Evolutionary conservation across 345 rosid genomes (phyloP).

Genomic region (Murraya paniculata): DNA sequence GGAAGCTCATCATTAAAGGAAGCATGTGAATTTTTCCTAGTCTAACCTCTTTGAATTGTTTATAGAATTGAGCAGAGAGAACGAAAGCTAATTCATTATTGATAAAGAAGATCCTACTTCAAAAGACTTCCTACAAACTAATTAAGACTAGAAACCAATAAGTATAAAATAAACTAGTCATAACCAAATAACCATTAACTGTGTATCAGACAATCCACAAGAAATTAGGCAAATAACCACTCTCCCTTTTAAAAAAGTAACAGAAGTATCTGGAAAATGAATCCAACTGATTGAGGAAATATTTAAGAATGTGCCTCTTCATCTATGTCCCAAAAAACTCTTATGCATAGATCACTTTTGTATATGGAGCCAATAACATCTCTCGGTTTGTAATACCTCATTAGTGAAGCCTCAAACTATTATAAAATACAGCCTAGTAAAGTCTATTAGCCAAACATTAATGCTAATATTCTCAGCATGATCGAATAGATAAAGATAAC

Average conservation of each 20-base stretch:
- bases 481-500: not conserved
- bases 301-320: not conserved
- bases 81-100: not conserved
- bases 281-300: not conserved
- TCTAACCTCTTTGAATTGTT: not conserved
- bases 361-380: not conserved
- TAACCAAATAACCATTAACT: not conserved
- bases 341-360: not conserved
- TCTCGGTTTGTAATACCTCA: not conserved
- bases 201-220: not conserved
- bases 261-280: not conserved
- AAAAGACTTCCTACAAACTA: not conserved
- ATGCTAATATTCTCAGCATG: not conserved
- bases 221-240: not conserved
- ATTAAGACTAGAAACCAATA: not conserved
- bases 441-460: not conserved
- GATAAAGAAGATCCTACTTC: not conserved
- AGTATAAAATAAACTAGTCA: not conserved
- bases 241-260: not conserved
- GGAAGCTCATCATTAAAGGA: not conserved
- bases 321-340: not conserved
- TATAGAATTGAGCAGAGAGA: not conserved
- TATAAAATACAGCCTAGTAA: not conserved
- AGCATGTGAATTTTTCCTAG: not conserved
- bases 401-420: not conserved